Percentiles rank a stretch among this genome's conserved stretches.
Conservation (phyloP, 2,329 filamentous ascomycete genomes). For the Exophiala xenobiotica region DNA sequence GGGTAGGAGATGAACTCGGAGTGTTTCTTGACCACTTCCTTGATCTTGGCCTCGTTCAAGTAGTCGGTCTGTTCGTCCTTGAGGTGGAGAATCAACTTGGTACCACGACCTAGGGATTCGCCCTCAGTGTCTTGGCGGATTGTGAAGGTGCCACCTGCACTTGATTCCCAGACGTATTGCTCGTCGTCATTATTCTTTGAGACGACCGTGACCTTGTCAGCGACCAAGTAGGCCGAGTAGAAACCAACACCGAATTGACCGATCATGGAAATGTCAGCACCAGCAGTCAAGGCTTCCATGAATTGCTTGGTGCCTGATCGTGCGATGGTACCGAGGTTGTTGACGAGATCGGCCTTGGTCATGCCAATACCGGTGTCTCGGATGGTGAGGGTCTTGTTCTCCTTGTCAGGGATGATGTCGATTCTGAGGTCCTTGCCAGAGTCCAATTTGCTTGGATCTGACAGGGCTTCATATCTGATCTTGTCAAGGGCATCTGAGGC, state of each 20-base stretch:
- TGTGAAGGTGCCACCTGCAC: constrained; percentile 94
- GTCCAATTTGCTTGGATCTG: constrained; percentile 96
- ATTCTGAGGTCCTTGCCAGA: constrained; percentile 96
- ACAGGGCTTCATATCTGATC: constrained; percentile 98
- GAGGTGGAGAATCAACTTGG: constrained; percentile 96
- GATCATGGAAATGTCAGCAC: constrained; percentile 99
- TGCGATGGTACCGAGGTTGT: constrained; percentile 99
- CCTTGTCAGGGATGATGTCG: constrained; percentile 98
- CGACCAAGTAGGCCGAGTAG: constrained; percentile 99
- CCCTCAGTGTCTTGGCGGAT: constrained; percentile 87
- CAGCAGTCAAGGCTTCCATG: constrained; percentile 98
- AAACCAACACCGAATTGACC: constrained; percentile 99
- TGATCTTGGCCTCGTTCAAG: constrained; percentile 98
- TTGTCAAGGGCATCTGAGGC: constrained; percentile 99
- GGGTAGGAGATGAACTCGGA: constrained; percentile 99
- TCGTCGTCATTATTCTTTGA: constrained; percentile 99
- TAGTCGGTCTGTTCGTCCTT: constrained; percentile 99
- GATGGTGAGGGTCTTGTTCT: constrained; percentile 95
- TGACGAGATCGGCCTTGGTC: constrained; percentile 99
- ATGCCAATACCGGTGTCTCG: constrained; percentile 98
- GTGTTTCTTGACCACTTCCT: constrained; percentile 99
- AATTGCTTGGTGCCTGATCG: constrained; percentile 99
- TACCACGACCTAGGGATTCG: constrained; percentile 86
- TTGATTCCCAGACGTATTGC: constrained; percentile 99
- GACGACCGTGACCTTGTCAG: constrained; percentile 90